Evolutionary conservation across 345 rosid species (phyloP), one percentile per base, ranked within the genome.

Genomic region (Moricandia arvensis): DNA sequence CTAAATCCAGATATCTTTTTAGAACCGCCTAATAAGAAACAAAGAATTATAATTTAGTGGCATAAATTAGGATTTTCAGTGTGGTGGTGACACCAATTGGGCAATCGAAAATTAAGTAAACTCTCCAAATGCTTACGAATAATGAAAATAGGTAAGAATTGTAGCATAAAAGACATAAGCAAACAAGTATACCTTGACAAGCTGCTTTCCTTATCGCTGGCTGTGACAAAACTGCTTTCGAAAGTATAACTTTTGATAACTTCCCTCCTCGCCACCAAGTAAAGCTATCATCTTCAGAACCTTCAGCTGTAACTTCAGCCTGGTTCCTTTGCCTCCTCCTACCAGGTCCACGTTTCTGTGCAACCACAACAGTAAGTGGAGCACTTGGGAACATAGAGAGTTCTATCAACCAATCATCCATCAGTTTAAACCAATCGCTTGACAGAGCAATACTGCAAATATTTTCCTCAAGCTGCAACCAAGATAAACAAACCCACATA

Each of bases 201-300:
- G 90, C 99, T 66, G 89, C 92, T 80, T 80, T 86, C 77, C 62
- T 87, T 41, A 85, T 83, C 81, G 83, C 63, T 64, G 82, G 68
- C 58, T 33, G 34, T 35, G 92, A 93, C 84, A 95, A 83, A 79
- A 88, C 77, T 53, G 93, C 97, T 77, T 88, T 89, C 76, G 83
- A 80, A 41, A 84, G 87, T 59, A 89, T 77, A 72, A 76, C 79
- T 76, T 86, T 85, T 78, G 85, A 82, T 64, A 86, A 72, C 75
- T 81, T 86, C 60, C 91, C 95, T 49, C 93, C 97, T 78, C 87
- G 88, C 99, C 99, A 95, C 99, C 99, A 92, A 61, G 79, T 76
- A 59, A 95, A 89, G 82, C 84, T 80, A 80, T 82, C 91, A 63
- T 84, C 88, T 68, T 78, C 74, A 65, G 66, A 33, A 81, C 82